These are phyloP conservation scores for Pontederia crassipes DNA, from an alignment of 176 grass and related monocot genomes.

Conservation along the genomic window DNA sequence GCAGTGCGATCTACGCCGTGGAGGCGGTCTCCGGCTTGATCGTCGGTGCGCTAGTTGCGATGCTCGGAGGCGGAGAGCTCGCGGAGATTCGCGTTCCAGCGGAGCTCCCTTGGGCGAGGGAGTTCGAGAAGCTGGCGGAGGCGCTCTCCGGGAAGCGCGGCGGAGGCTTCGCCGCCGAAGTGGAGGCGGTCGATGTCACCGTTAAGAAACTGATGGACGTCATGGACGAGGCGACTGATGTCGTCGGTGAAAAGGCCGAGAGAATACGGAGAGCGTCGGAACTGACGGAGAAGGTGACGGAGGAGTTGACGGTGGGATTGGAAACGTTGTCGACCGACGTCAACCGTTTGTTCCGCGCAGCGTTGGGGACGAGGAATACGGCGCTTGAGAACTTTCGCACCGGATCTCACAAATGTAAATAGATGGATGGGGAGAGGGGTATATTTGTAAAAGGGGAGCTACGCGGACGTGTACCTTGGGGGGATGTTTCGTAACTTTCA, in stretches of 20 bases:
- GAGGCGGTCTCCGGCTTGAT: background rate
- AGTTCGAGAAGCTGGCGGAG: background rate
- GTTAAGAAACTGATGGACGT: slow-evolving; percentile 18
- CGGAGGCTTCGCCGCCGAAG: background rate
- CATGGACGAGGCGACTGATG: slow-evolving; percentile 1
- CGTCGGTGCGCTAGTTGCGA: background rate
- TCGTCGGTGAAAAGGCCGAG: background rate
- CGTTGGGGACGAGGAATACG: slow-evolving; percentile 11
- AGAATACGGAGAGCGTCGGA: background rate
- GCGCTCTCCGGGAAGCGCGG: background rate
- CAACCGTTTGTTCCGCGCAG: slow-evolving; percentile 13
- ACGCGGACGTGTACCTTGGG: no score
- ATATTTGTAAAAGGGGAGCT: no score
- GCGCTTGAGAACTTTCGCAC: slow-evolving; percentile 12
- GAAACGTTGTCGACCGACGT: slow-evolving; percentile 15
- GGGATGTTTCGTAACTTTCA: no score
- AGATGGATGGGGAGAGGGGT: no score
- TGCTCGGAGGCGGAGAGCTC: background rate
- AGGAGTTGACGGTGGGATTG: slow-evolving; percentile 18
- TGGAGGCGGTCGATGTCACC: slow-evolving; percentile 12
- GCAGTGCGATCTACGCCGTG: slow-evolving; percentile 7
- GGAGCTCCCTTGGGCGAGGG: slow-evolving; percentile 11
- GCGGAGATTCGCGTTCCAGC: background rate
- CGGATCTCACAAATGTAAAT: no score
- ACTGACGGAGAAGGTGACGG: slow-evolving; percentile 14